phyloP scores from a whole-genome alignment of 805 yeast species.

The Starmerella apicola region DNA sequence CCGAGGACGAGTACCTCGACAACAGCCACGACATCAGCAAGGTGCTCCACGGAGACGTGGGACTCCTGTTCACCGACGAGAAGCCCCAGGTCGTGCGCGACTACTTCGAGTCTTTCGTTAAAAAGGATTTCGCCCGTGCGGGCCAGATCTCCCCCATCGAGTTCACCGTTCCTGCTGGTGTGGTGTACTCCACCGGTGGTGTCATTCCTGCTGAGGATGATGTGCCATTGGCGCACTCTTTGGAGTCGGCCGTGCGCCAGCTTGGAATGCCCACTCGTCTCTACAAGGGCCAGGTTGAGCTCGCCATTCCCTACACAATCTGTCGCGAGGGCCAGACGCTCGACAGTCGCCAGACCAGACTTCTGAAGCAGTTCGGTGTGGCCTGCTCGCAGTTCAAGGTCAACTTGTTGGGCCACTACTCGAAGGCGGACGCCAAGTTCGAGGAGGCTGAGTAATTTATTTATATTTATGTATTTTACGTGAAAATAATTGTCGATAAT shows the following conservation, averaged over 20 bases:
- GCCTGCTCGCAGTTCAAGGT: slow-evolving; percentile 89
- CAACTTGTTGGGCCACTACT: slow-evolving; percentile 59
- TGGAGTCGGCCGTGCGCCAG: slow-evolving; percentile 86
- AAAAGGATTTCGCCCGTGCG: slow-evolving; percentile 79
- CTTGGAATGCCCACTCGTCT: slow-evolving; percentile 85
- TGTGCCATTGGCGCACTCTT: slow-evolving; percentile 90
- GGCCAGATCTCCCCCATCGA: slow-evolving; percentile 73
- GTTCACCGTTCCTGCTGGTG: slow-evolving; percentile 79
- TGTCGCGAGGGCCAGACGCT: slow-evolving; percentile 68
- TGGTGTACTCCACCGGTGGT: slow-evolving; percentile 91
- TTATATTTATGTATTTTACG: neutral
- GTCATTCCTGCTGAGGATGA: slow-evolving; percentile 82
- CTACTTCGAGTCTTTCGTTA: slow-evolving; percentile 69
- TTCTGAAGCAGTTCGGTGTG: slow-evolving; percentile 88
- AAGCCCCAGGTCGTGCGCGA: slow-evolving; percentile 74
- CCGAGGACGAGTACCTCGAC: slow-evolving; percentile 83
- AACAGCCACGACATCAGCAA: slow-evolving; percentile 59
- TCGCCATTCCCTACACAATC: slow-evolving; percentile 66
- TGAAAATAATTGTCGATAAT: no score
- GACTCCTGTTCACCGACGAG: slow-evolving; percentile 82
- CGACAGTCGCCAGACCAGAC: slow-evolving; percentile 82
- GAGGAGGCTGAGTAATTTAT: slow-evolving; percentile 1
- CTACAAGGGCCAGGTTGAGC: slow-evolving; percentile 72
- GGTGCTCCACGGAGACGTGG: slow-evolving; percentile 64
- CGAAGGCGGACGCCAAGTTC: slow-evolving; percentile 32